Evolutionary conservation across 495 filamentous ascomycete genomes (phyloP), one percentile per base, ranked within the genome.

Genomic region (Pyrenula aspistea): DNA sequence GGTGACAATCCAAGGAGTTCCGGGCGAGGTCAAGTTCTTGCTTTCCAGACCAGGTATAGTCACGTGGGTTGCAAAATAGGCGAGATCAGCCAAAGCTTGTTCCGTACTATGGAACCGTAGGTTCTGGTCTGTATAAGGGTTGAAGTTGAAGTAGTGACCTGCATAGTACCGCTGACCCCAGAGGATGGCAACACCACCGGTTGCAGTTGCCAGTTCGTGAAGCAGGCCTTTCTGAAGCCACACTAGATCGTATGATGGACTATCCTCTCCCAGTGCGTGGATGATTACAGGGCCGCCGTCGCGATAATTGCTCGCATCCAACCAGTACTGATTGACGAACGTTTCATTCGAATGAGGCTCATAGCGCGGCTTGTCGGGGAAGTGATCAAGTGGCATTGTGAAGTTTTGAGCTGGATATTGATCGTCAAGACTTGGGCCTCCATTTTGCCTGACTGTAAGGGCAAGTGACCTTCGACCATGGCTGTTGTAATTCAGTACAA

Each of bases 151-250:
- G 79, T 77, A 63, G 81, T 85, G 19, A 62, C 31, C 70, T 2
- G 84, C 85, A 57, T 88, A 89, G 71, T 88, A 89, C 22, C 85
- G 76, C 59, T 89, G 87, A 68, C 89, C 87, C n/a, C 89, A 71
- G 55, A 91, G 78, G 24, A 91, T 84, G 0, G 79, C 84, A 19
- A 91, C 66, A 0, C 87, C 87, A 55, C 77, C 64, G 0, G 85
- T 88, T 2, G 79, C 79, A 56, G 79, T 62, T 8, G 80, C 77
- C 24, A 91, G 71, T 56, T 84, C 71, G 25, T 77, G 71, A 2
- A 83, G 71, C 51, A 91, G 80, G 42, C 87, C 87, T 61, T 88
- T 85, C 61, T 87, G 81, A 10, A 89, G 68, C 62, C 76, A 87
- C 0, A 77, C 78, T n/a, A 88, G 67, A 0, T 86, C 78, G 50